These are phyloP conservation scores for Zygoascus bituminiphila DNA, from an alignment of 805 yeast species.

Conservation along the genomic window DNA sequence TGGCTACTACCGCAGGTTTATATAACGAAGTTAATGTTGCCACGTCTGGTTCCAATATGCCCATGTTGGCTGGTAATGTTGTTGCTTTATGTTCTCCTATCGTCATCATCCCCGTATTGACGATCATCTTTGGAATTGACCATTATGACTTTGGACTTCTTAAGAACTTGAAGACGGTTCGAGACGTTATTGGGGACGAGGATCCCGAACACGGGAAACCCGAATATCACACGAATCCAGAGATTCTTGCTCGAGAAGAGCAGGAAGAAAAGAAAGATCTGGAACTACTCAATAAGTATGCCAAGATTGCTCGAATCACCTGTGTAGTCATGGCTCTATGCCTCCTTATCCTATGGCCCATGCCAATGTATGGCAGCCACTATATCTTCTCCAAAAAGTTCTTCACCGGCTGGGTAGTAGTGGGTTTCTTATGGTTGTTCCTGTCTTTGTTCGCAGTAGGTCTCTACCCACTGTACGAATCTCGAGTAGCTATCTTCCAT, in stretches of 20 bases:
- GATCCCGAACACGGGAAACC: slow-evolving; percentile 25
- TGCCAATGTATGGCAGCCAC: slow-evolving; percentile 84
- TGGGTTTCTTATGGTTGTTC: slow-evolving; percentile 76
- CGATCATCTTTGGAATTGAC: slow-evolving; percentile 57
- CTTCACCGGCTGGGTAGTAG: slow-evolving; percentile 86
- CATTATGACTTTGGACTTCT: slow-evolving; percentile 65
- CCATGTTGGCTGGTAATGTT: slow-evolving; percentile 85
- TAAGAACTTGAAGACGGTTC: slow-evolving; percentile 50
- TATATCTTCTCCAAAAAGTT: slow-evolving; percentile 68
- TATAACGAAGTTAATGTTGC: slow-evolving; percentile 47
- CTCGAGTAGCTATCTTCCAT: slow-evolving; percentile 55
- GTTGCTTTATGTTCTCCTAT: slow-evolving; percentile 72
- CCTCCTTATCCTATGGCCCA: slow-evolving; percentile 75
- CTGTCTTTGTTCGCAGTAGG: slow-evolving; percentile 43
- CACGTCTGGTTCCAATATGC: slow-evolving; percentile 77
- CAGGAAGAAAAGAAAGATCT: slow-evolving; percentile 39
- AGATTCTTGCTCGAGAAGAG: slow-evolving; percentile 31
- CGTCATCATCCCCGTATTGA: slow-evolving; percentile 56
- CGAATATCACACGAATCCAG: slow-evolving; percentile 28
- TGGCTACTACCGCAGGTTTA: slow-evolving; percentile 31
- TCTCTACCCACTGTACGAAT: slow-evolving; percentile 66
- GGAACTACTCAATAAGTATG: slow-evolving; percentile 43
- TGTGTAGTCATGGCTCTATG: slow-evolving; percentile 56
- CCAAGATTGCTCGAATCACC: slow-evolving; percentile 52
- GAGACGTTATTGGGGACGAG: slow-evolving; percentile 53